phyloP scores from a whole-genome alignment of 108 stramenopile species.

The Cyclotella kingstonii region DNA sequence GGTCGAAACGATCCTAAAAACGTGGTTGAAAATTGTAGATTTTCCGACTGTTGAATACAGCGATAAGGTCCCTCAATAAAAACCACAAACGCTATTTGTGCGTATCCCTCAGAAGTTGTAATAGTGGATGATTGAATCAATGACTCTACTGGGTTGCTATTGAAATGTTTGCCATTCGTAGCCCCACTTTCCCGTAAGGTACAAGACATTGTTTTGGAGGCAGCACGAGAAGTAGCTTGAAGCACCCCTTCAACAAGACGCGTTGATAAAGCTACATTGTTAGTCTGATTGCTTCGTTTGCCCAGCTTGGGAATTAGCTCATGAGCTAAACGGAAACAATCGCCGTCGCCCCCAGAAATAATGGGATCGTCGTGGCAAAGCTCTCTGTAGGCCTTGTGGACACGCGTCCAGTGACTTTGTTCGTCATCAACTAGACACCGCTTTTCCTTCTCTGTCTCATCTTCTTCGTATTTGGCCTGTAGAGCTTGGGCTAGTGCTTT shows the following conservation, averaged over 20 bases:
- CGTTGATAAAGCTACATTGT: slow-evolving; percentile 29
- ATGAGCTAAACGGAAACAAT: slow-evolving; percentile 31
- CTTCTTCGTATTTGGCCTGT: slow-evolving; percentile 46
- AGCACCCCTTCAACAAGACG: slow-evolving; percentile 44
- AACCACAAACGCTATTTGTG: slow-evolving; percentile 38
- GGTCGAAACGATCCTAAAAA: slow-evolving; percentile 44
- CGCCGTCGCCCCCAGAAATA: slow-evolving; percentile 33
- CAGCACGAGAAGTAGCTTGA: slow-evolving; percentile 39
- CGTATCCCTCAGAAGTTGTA: slow-evolving; percentile 41
- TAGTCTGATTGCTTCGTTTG: neutral
- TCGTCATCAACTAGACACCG: slow-evolving; percentile 1
- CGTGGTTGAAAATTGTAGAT: slow-evolving; percentile 13
- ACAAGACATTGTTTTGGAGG: slow-evolving; percentile 5
- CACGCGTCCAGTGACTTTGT: slow-evolving; percentile 11
- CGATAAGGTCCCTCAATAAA: slow-evolving; percentile 43
- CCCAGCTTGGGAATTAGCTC: slow-evolving; percentile 17
- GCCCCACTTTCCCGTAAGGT: neutral
- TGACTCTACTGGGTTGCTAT: slow-evolving; percentile 7
- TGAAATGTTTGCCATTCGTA: neutral
- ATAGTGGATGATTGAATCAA: slow-evolving; percentile 24
- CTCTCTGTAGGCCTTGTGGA: slow-evolving; percentile 23
- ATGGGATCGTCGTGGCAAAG: slow-evolving; percentile 47
- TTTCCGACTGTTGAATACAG: slow-evolving; percentile 40
- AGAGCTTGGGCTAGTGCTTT: slow-evolving; percentile 43
- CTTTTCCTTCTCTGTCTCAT: slow-evolving; percentile 21